Base-by-base conservation (phyloP, 257 asterid genomes). In the Plantago major region DNA sequence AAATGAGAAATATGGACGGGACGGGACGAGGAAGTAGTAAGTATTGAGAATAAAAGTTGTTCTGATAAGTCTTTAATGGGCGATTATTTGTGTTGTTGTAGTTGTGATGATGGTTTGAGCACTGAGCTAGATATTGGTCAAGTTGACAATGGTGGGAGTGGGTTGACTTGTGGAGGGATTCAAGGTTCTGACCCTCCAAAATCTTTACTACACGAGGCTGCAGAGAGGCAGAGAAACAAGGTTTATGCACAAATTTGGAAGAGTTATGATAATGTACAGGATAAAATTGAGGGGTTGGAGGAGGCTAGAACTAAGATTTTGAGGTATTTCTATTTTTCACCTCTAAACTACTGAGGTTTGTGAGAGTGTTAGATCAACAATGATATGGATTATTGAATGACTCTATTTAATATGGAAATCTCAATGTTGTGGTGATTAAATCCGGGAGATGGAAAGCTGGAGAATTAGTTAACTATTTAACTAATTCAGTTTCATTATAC, bases 281-380 rank as follows among this genome's bases (percentile, higher is more conserved):
- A 58, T 52, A 65, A 79, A 58, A 48, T 67, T 53, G 76, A 61
- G 57, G 52, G 70, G 51, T 68, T 85, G 71, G 74, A 76, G 51
- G 81, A 70, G 62, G 80, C 81, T 47, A 90, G 79, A 69, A 53
- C 4, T 19, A 71, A 61, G 69, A 72, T 90, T 53, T 71, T 83
- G 80, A 83, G 98, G 98, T 90, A 68, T 58, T 0, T 53, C 38
- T 12, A 16, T 12, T 63, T 52, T 13, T 3, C 3, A 9, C 15
- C 26, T 9, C 13, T 51, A n/a, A n/a, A n/a, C n/a, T n/a, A n/a
- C n/a, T n/a, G n/a, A n/a, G n/a, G n/a, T n/a, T n/a, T n/a, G n/a
- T n/a, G n/a, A n/a, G n/a, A n/a, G n/a, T n/a, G n/a, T n/a, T n/a
- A n/a, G n/a, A n/a, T n/a, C n/a, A n/a, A n/a, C n/a, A n/a, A n/a